Percentiles rank a stretch among this genome's conserved stretches.
These are phyloP conservation scores for Eimeria sp. DNA, from an alignment of 169 alveolate genomes.

Conservation along the genomic window DNA sequence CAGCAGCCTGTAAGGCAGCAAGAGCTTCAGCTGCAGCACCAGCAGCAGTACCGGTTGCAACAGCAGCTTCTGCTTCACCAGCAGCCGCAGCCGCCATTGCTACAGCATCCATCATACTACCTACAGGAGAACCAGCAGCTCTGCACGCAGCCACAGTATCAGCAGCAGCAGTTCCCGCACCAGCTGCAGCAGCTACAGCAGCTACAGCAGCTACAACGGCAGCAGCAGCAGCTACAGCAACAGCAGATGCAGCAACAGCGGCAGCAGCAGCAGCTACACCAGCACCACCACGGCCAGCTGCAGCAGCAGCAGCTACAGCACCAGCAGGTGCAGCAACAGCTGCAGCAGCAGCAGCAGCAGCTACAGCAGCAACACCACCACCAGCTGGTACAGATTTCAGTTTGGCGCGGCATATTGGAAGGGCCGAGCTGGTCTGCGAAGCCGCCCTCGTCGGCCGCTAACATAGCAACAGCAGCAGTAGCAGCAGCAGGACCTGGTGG, in stretches of 20 bases:
- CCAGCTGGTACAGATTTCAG: neutral
- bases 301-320: conserved; percentile 22
- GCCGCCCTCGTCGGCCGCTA: conserved; percentile 5
- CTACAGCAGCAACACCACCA: neutral
- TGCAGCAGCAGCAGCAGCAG: conserved; percentile 10
- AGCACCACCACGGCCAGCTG: no score
- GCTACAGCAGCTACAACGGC: neutral
- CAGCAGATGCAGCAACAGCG: conserved; percentile 22
- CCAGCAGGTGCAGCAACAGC: neutral
- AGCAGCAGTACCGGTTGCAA: conserved; percentile 29
- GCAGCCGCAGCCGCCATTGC: conserved; percentile 32
- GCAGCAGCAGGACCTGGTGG: conserved; percentile 9
- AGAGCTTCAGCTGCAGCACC: conserved; percentile 24
- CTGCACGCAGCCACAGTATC: neutral
- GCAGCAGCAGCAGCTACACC: neutral
- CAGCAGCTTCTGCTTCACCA: conserved; percentile 43
- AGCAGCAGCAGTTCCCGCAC: conserved; percentile 41
- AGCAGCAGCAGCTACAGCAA: neutral
- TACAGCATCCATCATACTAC: conserved; percentile 2
- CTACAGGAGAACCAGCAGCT: conserved; percentile 37
- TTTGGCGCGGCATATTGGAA: neutral
- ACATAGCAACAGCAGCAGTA: neutral
- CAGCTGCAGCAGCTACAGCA: neutral
- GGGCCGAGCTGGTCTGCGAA: conserved; percentile 5
- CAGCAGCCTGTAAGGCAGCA: neutral